A percentile compares a stretch with the other conserved stretches of the same genome.
Evolutionary conservation across 2,329 filamentous ascomycete genomes (phyloP).

Genomic region (Pyricularia sp.): DNA sequence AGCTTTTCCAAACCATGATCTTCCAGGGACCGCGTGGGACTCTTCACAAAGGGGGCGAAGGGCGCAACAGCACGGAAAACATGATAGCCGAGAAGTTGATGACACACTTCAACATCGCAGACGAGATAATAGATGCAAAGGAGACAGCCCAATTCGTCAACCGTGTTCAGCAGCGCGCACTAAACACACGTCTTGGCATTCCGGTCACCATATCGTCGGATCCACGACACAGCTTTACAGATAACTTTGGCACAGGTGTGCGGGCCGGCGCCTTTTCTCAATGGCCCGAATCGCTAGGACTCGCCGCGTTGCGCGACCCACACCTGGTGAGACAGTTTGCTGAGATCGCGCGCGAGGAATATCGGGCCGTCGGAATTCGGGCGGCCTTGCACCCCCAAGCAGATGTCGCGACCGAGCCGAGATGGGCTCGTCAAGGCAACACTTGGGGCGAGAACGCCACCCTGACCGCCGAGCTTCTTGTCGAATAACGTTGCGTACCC

Average conservation of each 20-base stretch:
- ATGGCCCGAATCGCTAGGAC: not conserved
- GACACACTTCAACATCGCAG: slow-evolving; percentile 11
- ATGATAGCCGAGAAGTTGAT: slow-evolving; percentile 6
- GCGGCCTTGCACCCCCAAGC: not conserved
- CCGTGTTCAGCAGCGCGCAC: slow-evolving; percentile 28
- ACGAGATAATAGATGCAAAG: slow-evolving; percentile 18
- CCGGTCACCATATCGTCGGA: not conserved
- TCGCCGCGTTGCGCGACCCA: not conserved
- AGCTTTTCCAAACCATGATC: not conserved
- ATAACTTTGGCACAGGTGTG: not conserved
- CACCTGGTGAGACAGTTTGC: not conserved
- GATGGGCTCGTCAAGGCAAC: not conserved
- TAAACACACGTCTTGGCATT: slow-evolving; percentile 8
- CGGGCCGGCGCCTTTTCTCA: not conserved
- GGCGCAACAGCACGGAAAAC: not conserved
- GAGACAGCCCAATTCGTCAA: slow-evolving; percentile 29
- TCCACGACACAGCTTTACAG: not conserved
- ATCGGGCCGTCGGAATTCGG: not conserved
- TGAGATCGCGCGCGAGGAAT: not conserved
- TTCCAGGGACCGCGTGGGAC: not conserved
- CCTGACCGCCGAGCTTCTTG: slow-evolving; percentile 12
- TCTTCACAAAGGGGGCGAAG: not conserved
- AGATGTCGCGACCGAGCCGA: not conserved
- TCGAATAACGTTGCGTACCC: no score
- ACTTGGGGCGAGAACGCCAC: not conserved